Evolutionary conservation across 2,329 filamentous ascomycete genomes (phyloP), one percentile per base, ranked within the genome.

Genomic region (Ramichloridium luteum): DNA sequence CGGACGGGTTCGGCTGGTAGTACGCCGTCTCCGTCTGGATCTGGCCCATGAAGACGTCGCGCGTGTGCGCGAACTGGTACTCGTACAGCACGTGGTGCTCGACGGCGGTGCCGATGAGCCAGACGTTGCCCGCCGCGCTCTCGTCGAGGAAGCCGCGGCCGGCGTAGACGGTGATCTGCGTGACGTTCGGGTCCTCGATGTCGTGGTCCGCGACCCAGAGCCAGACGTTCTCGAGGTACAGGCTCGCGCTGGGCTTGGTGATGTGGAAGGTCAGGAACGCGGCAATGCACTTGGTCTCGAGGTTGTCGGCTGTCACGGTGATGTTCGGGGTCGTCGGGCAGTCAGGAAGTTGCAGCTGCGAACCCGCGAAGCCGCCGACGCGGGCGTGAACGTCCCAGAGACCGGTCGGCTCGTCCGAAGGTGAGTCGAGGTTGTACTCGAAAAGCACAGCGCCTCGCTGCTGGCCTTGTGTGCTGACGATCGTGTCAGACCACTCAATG

Each of bases 141-240:
- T 93, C 82, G 46, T 93, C 73, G 20, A 78, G 68, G 40, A 93
- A 71, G 47, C 86, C 88, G 41, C 88, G 83, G 30, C 85, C 88
- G 55, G 84, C 93, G 73, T 81, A 94, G 52, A 96, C 74, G 53
- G 79, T 79, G 57, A 90, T 79, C 57, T 90, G 80, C 32, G 58
- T 74, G 53, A 80, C 72, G 48, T 77, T 73, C 1, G 59, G 44
- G 13, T 74, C 70, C 53, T 94, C 86, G 15, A 94, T 75, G 53
- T 93, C 82, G 61, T 94, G 88, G 54, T 94, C 86, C 1, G 86
- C 76, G 15, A 83, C 77, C 86, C 86, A 94, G 53, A 83, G 75
- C 86, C 88, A 94, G 31, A 70, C 74, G 60, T 93, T 93, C 62
- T 94, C 86, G 26, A 93, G 62, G 59, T 93, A 93, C 16, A 76